phyloP scores from a whole-genome alignment of 208 protist genomes.

The Tritrichomonas foetus region DNA sequence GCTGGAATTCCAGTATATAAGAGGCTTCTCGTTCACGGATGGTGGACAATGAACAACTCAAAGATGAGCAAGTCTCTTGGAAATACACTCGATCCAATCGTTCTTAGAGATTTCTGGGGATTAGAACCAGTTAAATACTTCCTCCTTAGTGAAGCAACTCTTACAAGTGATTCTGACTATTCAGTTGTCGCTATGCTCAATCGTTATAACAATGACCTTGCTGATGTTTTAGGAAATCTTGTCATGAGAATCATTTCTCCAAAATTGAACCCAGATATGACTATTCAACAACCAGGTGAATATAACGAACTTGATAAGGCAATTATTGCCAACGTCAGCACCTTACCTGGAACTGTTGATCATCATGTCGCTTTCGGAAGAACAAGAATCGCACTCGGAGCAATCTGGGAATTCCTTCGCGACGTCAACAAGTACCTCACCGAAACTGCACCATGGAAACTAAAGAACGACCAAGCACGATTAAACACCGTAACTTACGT shows the following conservation, averaged over 20 bases:
- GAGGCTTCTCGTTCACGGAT: slow-evolving; percentile 48
- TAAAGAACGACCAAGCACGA: background rate
- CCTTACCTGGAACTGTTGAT: slow-evolving; percentile 2
- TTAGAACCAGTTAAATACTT: slow-evolving; percentile 85
- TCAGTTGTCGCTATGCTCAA: slow-evolving; percentile 51
- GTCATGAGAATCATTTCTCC: slow-evolving; percentile 43
- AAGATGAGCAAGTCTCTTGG: slow-evolving; percentile 95
- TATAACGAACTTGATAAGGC: background rate
- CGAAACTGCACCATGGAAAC: background rate
- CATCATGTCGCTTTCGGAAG: background rate
- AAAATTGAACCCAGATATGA: slow-evolving; percentile 28
- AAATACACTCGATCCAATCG: slow-evolving; percentile 82
- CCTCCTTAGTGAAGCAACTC: slow-evolving; percentile 78
- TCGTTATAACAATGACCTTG: slow-evolving; percentile 46
- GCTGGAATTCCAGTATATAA: slow-evolving; percentile 78
- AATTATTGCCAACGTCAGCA: background rate
- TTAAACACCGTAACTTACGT: background rate
- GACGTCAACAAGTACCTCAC: slow-evolving; percentile 5
- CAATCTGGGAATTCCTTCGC: background rate
- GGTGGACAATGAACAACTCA: slow-evolving; percentile 71
- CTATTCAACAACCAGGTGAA: background rate
- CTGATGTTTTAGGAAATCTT: slow-evolving; percentile 52
- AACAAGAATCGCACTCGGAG: background rate
- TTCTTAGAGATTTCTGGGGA: slow-evolving; percentile 31
- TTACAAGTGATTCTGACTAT: slow-evolving; percentile 87